Evolutionary conservation across 2,329 filamentous ascomycete species (phyloP).

Genomic region (Byssothecium circinans): DNA sequence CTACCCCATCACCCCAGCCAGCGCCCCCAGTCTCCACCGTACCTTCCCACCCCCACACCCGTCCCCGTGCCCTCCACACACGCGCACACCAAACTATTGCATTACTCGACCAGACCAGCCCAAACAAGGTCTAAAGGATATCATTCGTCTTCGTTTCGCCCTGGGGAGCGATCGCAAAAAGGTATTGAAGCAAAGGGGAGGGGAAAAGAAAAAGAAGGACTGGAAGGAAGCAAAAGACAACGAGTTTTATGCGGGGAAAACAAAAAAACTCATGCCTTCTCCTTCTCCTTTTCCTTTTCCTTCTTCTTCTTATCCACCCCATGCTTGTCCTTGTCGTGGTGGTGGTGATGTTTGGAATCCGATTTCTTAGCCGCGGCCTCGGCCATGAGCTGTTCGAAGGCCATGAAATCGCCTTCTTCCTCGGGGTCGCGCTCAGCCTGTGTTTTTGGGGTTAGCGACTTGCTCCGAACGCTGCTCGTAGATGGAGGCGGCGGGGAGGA

Average conservation of each 20-base stretch:
- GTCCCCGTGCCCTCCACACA: not conserved
- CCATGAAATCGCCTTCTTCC: conserved; percentile 98
- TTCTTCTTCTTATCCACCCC: conserved; percentile 33
- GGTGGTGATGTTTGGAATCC: conserved; percentile 76
- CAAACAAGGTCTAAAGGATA: not conserved
- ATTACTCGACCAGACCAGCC: not conserved
- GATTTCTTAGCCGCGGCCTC: conserved; percentile 91
- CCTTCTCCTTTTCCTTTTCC: conserved; percentile 29
- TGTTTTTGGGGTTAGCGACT: conserved; percentile 6
- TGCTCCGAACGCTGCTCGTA: not conserved
- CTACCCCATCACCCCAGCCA: no score
- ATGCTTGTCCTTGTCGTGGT: conserved; percentile 52
- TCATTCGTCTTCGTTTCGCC: not conserved
- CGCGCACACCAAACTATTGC: not conserved
- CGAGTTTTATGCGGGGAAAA: no score
- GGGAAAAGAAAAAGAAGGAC: not conserved
- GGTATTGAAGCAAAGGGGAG: conserved; percentile 1
- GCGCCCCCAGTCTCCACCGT: no score
- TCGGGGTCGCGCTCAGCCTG: conserved; percentile 88
- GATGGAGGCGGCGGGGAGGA: not conserved
- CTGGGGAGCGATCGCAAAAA: no score
- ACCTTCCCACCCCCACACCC: no score
- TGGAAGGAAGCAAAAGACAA: conserved; percentile 1
- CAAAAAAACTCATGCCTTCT: conserved; percentile 20
- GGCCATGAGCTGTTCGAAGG: conserved; percentile 96